A percentile compares a stretch with the other conserved stretches of the same genome.
Conservation (phyloP, 352 stramenopile species). For the Phytophthora fragariae region DNA sequence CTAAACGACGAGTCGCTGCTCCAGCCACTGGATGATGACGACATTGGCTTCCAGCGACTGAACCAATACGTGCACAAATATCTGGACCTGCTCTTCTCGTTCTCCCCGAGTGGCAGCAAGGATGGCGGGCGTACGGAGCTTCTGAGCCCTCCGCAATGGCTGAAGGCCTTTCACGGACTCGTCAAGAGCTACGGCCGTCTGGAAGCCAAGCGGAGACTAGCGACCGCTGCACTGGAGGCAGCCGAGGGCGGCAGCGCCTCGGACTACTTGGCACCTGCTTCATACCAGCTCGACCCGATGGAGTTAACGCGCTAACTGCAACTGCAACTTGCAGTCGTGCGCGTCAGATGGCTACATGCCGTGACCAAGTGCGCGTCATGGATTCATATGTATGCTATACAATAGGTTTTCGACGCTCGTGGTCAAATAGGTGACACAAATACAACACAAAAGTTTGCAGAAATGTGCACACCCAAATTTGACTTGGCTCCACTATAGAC, state of each 20-base stretch:
- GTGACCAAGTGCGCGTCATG: background rate
- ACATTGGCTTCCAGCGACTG: constrained; percentile 62
- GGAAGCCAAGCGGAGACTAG: constrained; percentile 58
- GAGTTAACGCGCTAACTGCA: constrained; percentile 22
- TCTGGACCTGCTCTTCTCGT: constrained; percentile 64
- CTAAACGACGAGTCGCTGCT: constrained; percentile 43
- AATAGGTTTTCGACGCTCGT: constrained; percentile 1
- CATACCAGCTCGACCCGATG: constrained; percentile 30
- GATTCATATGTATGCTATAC: background rate
- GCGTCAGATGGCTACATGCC: constrained; percentile 21
- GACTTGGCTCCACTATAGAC: constrained; percentile 9
- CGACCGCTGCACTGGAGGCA: constrained; percentile 29
- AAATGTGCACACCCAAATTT: constrained; percentile 11
- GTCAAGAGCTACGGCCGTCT: constrained; percentile 66
- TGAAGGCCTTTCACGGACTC: constrained; percentile 66
- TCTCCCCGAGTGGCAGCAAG: constrained; percentile 36
- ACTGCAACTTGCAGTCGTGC: background rate
- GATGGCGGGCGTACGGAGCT: constrained; percentile 58
- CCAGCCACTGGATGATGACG: constrained; percentile 58
- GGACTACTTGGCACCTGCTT: constrained; percentile 19
- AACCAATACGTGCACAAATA: constrained; percentile 68
- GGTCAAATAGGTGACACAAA: constrained; percentile 4
- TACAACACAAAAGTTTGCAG: background rate
- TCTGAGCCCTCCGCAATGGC: constrained; percentile 64
- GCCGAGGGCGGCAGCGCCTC: background rate